A percentile compares a stretch with the other conserved stretches of the same genome.
These are phyloP conservation scores for Scedosporium boydii DNA, from an alignment of 2,329 filamentous ascomycete species.

Conservation along the genomic window DNA sequence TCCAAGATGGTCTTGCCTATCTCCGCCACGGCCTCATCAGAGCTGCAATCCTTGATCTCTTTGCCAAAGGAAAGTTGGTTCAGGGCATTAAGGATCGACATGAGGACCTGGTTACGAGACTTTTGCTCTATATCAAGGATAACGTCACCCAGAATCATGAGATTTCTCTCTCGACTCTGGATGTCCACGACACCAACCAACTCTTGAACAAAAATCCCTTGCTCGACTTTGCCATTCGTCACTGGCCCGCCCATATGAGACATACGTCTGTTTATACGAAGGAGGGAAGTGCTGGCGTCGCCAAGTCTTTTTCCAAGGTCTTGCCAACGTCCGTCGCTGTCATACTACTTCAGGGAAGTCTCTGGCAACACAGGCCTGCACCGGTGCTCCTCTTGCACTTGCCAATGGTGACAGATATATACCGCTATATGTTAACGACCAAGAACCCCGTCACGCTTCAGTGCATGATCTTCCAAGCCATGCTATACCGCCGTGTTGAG, in stretches of 20 bases:
- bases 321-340: slow-evolving; percentile 8
- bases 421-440: slow-evolving; percentile 18
- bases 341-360: slow-evolving; percentile 9
- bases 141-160: slow-evolving; percentile 19
- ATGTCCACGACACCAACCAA: slow-evolving; percentile 15
- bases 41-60: slow-evolving; percentile 18
- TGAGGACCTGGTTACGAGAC: slow-evolving; percentile 19
- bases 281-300: slow-evolving; percentile 4
- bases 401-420: slow-evolving; percentile 19
- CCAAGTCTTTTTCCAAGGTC: slow-evolving; percentile 10
- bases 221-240: slow-evolving; percentile 14
- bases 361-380: slow-evolving; percentile 17
- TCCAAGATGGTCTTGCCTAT: slow-evolving; percentile 22
- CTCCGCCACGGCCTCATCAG: slow-evolving; percentile 25
- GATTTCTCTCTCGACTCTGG: slow-evolving; percentile 18
- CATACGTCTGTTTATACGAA: slow-evolving; percentile 7
- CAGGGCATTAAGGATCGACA: slow-evolving; percentile 22
- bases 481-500: slow-evolving; percentile 11
- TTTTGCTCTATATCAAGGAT: slow-evolving; percentile 23
- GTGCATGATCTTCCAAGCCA: slow-evolving; percentile 11
- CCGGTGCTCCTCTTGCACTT: slow-evolving; percentile 20
- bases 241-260: slow-evolving; percentile 13
- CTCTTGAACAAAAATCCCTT: slow-evolving; percentile 14
- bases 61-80: slow-evolving; percentile 20
- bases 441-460: slow-evolving; percentile 11